phyloP scores from a whole-genome alignment of 2,329 filamentous ascomycete species.

The Hymenoscyphus salicellus region DNA sequence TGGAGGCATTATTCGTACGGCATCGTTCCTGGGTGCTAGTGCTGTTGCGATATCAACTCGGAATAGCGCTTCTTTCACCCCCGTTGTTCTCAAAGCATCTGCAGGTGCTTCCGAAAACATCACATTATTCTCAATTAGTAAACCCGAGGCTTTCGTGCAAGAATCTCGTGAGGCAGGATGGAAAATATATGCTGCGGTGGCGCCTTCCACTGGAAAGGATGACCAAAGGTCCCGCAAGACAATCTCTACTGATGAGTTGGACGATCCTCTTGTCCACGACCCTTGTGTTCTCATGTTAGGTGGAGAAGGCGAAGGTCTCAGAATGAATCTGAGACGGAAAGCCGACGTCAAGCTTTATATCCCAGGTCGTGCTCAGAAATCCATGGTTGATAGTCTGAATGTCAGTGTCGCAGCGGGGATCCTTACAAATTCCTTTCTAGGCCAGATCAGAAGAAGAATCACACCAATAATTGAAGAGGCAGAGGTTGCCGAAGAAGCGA shows the following conservation, averaged over 20 bases:
- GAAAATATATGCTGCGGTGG: slow-evolving; percentile 76
- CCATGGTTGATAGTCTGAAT: slow-evolving; percentile 82
- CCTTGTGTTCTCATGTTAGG: slow-evolving; percentile 81
- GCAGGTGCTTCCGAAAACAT: slow-evolving; percentile 83
- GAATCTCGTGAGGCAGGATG: slow-evolving; percentile 70
- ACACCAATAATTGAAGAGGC: background rate
- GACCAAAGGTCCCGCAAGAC: slow-evolving; percentile 10
- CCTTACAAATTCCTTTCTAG: slow-evolving; percentile 62
- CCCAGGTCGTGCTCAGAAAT: slow-evolving; percentile 44
- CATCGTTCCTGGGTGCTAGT: slow-evolving; percentile 85
- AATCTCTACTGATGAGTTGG: slow-evolving; percentile 49
- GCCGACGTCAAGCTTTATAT: slow-evolving; percentile 69
- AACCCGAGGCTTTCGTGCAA: slow-evolving; percentile 67
- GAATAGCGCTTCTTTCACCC: slow-evolving; percentile 70
- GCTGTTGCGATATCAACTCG: slow-evolving; percentile 74
- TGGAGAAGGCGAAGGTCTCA: slow-evolving; percentile 73
- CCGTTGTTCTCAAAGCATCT: slow-evolving; percentile 81
- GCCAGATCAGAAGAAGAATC: background rate
- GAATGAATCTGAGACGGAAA: slow-evolving; percentile 59
- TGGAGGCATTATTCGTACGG: slow-evolving; percentile 82
- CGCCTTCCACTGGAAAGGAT: slow-evolving; percentile 44
- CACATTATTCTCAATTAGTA: slow-evolving; percentile 66
- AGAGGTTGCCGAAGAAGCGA: background rate
- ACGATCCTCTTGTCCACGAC: slow-evolving; percentile 54
- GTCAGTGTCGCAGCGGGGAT: slow-evolving; percentile 85